Base-by-base conservation (phyloP, 2,329 filamentous ascomycete species). In the Phyllosticta paracitricarpa region DNA sequence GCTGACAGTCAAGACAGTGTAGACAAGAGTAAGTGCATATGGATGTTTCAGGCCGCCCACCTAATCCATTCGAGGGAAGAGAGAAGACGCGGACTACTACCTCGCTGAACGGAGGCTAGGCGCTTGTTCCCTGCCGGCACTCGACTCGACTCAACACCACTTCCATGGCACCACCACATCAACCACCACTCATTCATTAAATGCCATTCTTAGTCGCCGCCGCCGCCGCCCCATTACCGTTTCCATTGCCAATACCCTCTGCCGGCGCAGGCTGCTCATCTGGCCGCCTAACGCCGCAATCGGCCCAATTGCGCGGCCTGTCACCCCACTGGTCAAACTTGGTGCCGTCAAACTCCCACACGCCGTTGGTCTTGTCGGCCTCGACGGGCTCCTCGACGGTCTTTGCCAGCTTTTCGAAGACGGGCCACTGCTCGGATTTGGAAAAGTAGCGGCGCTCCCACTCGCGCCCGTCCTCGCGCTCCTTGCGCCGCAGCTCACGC, bases 361-460 rank as follows among this genome's bases (percentile, higher is more conserved):
- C 78, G 0, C 87, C 87, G 60, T 83, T 84, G 1, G 87, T 89
- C 76, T 87, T 86, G 55, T 84, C 82, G 40, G 79, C 75, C 65
- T 89, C 87, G 19, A 84, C 66, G 60, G 76, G 70, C 64, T 80
- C 75, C 65, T 80, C 69, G 67, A 76, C 65, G 63, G 70, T 70
- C 53, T 71, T 72, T 24, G 78, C 75, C 54, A 82, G 75, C 76
- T 63, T 79, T 70, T 78, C 81, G 67, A 69, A 82, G 68, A 68
- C 74, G 68, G 62, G 79, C 54, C 70, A 68, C 35, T 68, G 70
- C 2, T 75, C 71, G 14, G 70, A 68, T 26, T 73, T 69, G 1
- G 69, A 84, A 77, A 97, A 99, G 78, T 94, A 97, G 60, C 88
- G 82, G 54, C 91, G 82, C 69, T 91, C 83, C 93, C 94, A 99